Percentiles rank a stretch among this genome's conserved stretches.
These are phyloP conservation scores for Lasiodiplodia theobromae DNA, from an alignment of 2,329 filamentous ascomycete genomes.

Conservation along the genomic window DNA sequence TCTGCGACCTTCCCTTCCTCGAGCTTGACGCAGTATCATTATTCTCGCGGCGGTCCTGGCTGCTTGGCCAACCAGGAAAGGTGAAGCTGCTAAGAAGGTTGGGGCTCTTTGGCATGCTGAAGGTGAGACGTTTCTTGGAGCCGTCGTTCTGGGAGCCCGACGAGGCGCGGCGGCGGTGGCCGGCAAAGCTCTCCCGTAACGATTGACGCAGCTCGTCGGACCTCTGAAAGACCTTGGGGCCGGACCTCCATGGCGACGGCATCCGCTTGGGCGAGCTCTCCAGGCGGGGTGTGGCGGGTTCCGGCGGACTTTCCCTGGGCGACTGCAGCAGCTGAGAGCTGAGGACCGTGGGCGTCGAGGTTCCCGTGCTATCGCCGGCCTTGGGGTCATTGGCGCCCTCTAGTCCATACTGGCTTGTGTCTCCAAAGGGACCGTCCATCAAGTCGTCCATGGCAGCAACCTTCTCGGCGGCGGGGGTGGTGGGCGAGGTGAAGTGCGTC, in stretches of 20 bases:
- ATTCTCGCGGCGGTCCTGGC: conserved; percentile 7
- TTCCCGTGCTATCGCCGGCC: neutral
- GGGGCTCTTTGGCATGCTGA: conserved; percentile 48
- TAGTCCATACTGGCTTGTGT: conserved; percentile 43
- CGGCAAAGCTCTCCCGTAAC: conserved; percentile 49
- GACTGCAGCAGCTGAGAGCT: conserved; percentile 18
- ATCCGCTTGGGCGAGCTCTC: conserved; percentile 37
- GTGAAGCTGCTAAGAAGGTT: conserved; percentile 45
- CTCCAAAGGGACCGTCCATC: conserved; percentile 56
- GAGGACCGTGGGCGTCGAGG: conserved; percentile 10
- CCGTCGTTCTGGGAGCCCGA: conserved; percentile 47
- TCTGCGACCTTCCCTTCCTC: conserved; percentile 5
- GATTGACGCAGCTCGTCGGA: conserved; percentile 45
- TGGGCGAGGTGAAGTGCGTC: conserved; percentile 62
- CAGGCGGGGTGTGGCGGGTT: conserved; percentile 12
- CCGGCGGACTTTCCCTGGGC: conserved; percentile 31
- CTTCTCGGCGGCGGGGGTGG: conserved; percentile 66
- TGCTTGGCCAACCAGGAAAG: conserved; percentile 42
- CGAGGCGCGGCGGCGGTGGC: conserved; percentile 47
- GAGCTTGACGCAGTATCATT: conserved; percentile 1
- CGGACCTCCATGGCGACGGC: conserved; percentile 56
- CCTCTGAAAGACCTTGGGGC: conserved; percentile 45
- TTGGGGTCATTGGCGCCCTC: conserved; percentile 35
- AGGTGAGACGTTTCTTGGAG: conserved; percentile 45
- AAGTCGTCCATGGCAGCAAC: conserved; percentile 60